phyloP scores from a whole-genome alignment of 179 eudicot genomes.

The Silene noctiflora region DNA sequence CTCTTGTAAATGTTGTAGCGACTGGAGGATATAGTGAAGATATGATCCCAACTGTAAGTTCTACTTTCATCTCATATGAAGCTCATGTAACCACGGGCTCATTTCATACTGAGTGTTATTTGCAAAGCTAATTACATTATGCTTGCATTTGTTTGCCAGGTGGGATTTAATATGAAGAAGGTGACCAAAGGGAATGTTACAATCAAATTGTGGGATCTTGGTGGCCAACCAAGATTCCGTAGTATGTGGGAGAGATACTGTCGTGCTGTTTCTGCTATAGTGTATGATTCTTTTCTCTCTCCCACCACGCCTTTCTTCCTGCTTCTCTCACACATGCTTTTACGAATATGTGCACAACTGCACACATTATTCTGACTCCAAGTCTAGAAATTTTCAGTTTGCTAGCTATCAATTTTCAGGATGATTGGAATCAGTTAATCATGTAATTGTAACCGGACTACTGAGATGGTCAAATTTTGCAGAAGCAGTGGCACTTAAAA shows the following conservation, averaged over 20 bases:
- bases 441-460: neutral
- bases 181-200: slow-evolving; percentile 98
- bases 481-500: neutral
- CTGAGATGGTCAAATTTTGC: neutral
- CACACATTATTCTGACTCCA: neutral
- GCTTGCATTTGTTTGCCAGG: slow-evolving; percentile 40
- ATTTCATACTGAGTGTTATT: neutral
- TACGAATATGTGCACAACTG: neutral
- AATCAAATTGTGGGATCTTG: slow-evolving; percentile 99
- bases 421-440: neutral
- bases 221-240: slow-evolving; percentile 99
- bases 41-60: slow-evolving; percentile 96
- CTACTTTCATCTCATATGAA: slow-evolving; percentile 7
- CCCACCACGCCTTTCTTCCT: neutral
- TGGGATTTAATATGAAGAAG: slow-evolving; percentile 96
- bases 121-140: neutral
- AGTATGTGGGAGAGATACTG: slow-evolving; percentile 99
- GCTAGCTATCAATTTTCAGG: neutral
- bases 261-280: slow-evolving; percentile 98
- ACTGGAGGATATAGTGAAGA: slow-evolving; percentile 99
- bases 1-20: slow-evolving; percentile 95
- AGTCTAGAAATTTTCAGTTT: neutral
- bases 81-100: neutral
- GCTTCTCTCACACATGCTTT: neutral
- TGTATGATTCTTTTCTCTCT: slow-evolving; percentile 45